Percentiles rank a stretch among this genome's conserved stretches.
Evolutionary conservation across 2,329 filamentous ascomycete species (phyloP).

Genomic region (Fusarium stilboides): DNA sequence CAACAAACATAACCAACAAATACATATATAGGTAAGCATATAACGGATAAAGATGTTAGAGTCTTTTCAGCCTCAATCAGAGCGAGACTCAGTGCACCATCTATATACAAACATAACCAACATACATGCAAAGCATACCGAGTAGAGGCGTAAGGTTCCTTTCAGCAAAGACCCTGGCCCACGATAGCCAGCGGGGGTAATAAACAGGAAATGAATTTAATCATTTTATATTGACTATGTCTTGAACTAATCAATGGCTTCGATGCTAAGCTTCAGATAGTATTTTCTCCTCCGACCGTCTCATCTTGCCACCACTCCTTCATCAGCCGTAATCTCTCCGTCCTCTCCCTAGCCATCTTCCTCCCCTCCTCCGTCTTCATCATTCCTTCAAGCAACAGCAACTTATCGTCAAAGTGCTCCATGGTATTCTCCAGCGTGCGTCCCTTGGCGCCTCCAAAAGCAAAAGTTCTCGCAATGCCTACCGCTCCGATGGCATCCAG

Average conservation of each 20-base stretch:
- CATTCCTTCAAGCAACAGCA: slow-evolving; percentile 75
- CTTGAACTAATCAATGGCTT: slow-evolving; percentile 7
- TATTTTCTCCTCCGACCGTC: slow-evolving; percentile 42
- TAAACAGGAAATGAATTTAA: not conserved
- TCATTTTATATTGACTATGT: not conserved
- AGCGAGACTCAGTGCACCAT: too few relatives aligned
- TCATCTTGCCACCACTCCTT: slow-evolving; percentile 73
- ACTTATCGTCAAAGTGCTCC: slow-evolving; percentile 83
- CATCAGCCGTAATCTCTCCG: slow-evolving; percentile 66
- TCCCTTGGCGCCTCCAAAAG: slow-evolving; percentile 77
- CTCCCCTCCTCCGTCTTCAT: slow-evolving; percentile 75
- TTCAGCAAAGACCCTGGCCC: too few relatives aligned
- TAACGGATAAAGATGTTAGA: too few relatives aligned
- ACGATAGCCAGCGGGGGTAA: not conserved
- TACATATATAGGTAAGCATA: too few relatives aligned
- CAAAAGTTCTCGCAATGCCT: slow-evolving; percentile 78
- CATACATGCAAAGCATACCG: too few relatives aligned
- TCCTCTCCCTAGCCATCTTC: slow-evolving; percentile 68
- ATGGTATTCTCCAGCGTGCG: slow-evolving; percentile 75
- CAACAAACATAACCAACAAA: too few relatives aligned
- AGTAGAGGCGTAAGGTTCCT: too few relatives aligned
- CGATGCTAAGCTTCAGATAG: not conserved
- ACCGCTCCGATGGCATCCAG: slow-evolving; percentile 93
- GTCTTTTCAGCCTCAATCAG: too few relatives aligned
- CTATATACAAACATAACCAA: too few relatives aligned